Evolutionary conservation across 2,329 filamentous ascomycete genomes (phyloP).

Genomic region (Bipolaris cookei): DNA sequence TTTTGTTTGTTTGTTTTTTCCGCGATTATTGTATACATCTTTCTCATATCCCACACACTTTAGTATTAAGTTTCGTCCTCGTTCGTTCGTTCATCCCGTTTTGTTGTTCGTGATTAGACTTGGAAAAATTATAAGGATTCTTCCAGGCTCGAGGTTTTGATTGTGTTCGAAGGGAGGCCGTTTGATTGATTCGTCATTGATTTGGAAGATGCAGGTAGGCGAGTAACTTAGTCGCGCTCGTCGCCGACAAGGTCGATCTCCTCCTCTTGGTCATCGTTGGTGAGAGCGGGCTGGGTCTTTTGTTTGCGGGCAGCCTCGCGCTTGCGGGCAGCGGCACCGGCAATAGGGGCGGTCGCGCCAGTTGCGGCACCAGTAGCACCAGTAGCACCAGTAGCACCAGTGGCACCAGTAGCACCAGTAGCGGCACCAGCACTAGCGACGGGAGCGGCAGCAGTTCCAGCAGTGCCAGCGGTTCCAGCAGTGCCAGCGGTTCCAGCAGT

Average conservation of each 20-base stretch:
- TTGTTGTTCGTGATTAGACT: too few relatives aligned
- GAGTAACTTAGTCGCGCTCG: conserved; percentile 18
- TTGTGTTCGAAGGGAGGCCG: too few relatives aligned
- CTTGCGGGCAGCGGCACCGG: conserved; percentile 27
- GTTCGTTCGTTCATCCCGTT: too few relatives aligned
- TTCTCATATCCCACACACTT: too few relatives aligned
- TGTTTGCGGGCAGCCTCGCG: conserved; percentile 21
- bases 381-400: not conserved
- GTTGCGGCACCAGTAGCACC: conserved; percentile 2
- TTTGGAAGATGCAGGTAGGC: not conserved
- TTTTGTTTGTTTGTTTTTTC: too few relatives aligned
- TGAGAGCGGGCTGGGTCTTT: conserved; percentile 29
- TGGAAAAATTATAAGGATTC: too few relatives aligned
- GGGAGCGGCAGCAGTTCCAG: conserved; percentile 2
- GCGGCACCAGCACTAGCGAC: not conserved
- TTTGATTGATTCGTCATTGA: too few relatives aligned
- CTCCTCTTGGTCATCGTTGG: conserved; percentile 47
- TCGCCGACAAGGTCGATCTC: conserved; percentile 36
- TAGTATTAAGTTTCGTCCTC: too few relatives aligned
- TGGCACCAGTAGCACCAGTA: conserved; percentile 10
- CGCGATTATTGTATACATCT: too few relatives aligned
- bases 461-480: conserved; percentile 4
- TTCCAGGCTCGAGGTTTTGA: too few relatives aligned
- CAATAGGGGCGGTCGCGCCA: conserved; percentile 3
- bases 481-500: conserved; percentile 5